Evolutionary conservation across 352 stramenopile genomes (phyloP), one percentile per base, ranked within the genome.

Genomic region (Phytopythium litorale): DNA sequence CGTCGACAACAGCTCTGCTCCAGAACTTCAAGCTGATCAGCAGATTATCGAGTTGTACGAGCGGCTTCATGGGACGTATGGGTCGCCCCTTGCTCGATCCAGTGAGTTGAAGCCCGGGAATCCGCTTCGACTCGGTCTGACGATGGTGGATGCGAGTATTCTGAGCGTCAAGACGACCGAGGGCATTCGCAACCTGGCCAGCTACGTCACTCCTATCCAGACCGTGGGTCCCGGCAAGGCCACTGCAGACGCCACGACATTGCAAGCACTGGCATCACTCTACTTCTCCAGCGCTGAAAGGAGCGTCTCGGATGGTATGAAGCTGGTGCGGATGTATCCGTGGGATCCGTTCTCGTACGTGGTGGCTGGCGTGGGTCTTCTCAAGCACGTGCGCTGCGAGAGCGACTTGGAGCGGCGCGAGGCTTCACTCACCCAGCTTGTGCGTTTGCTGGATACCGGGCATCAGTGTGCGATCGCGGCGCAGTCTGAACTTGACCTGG

Each of bases 251-350:
- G 67, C 63, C n/a, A 68, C 70, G 8, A 68, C 70, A 18, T 33
- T 79, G 43, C 59, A 71, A 33, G 67, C 56, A 2, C 60, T 89
- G 33, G 57, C 75, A 25, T 76, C 68, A 15, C 61, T 85, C 25
- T 60, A 83, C 16, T 78, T 35, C 15, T 33, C 55, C 11, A 38
- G 28, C 42, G 37, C 18, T 11, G 18, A 60, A 18, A n/a, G 38
- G 13, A 60, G 40, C 38, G 23, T 21, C 30, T 19, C 18, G 2
- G 25, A 3, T 11, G 59, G 11, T 42, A 69, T 48, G 64, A 90
- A 87, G 60, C 70, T 91, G 28, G 67, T 92, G 42, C 84, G 76
- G 33, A 74, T 79, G 58, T 55, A 88, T 40, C 79, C 84, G 25
- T 85, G 76, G 78, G 81, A 87, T 11, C 66, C 79, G 2, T 70